phyloP scores from a whole-genome alignment of 129 eudicot genomes.

The Lonicera japonica region DNA sequence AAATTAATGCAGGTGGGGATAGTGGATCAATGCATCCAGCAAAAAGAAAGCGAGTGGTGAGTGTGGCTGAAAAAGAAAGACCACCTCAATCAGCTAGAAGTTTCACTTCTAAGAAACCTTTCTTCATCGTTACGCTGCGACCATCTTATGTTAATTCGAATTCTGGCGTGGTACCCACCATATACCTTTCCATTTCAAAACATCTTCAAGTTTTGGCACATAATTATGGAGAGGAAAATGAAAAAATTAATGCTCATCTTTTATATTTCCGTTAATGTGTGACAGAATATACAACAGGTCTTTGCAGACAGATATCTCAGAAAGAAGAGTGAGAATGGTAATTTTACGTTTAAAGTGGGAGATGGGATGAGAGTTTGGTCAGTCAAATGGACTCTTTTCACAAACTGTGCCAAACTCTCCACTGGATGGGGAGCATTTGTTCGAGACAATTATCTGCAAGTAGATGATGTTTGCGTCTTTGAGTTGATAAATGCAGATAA shows the following conservation, averaged over 20 bases:
- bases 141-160: background rate
- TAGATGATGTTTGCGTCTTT: conserved; percentile 27
- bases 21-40: no score
- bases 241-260: no score
- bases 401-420: background rate
- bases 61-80: background rate
- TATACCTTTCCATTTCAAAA: background rate
- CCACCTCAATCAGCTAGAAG: background rate
- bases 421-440: conserved; percentile 15
- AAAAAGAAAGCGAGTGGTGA: background rate
- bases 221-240: no score
- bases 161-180: background rate
- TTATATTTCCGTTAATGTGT: no score
- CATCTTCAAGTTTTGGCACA: no score
- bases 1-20: no score
- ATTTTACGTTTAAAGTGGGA: background rate
- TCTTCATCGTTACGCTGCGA: background rate
- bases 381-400: background rate
- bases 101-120: background rate
- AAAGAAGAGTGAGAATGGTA: background rate
- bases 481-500: background rate
- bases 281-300: conserved; percentile 4
- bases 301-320: conserved; percentile 4
- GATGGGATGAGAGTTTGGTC: conserved; percentile 12
- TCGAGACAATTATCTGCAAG: conserved; percentile 7